phyloP scores from a whole-genome alignment of 495 filamentous ascomycete species.

The Parathielavia appendiculata region DNA sequence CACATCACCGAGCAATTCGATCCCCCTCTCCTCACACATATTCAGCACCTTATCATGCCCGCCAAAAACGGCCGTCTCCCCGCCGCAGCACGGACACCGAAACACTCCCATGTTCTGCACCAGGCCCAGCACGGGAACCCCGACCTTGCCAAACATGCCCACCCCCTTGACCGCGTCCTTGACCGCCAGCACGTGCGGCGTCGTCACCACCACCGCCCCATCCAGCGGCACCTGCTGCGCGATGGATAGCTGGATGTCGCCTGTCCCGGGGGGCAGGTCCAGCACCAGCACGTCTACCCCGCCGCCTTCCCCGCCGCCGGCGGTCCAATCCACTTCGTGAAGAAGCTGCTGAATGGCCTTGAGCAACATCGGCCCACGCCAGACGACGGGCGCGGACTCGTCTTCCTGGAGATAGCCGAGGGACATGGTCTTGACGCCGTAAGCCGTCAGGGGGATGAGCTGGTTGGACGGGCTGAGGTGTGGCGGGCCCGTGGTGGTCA shows the following conservation, averaged over 20 bases:
- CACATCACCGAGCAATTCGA: conserved; percentile 81
- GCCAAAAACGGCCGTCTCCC: conserved; percentile 76
- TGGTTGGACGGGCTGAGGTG: conserved; percentile 63
- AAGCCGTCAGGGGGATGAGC: conserved; percentile 84
- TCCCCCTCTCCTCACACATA: conserved; percentile 51
- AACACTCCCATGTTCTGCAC: conserved; percentile 95
- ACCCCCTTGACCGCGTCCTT: conserved; percentile 86
- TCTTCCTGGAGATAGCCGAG: conserved; percentile 90
- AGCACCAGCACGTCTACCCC: conserved; percentile 73
- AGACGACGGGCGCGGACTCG: conserved; percentile 71
- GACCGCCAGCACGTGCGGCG: conserved; percentile 85
- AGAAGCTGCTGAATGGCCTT: conserved; percentile 95
- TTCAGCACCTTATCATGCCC: conserved; percentile 42
- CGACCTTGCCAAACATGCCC: conserved; percentile 83
- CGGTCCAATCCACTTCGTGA: conserved; percentile 91
- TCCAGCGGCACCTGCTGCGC: conserved; percentile 84
- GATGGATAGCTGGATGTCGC: conserved; percentile 89
- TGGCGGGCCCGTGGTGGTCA: conserved; percentile 56
- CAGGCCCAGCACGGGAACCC: conserved; percentile 74
- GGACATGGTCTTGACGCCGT: conserved; percentile 95
- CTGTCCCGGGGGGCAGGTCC: conserved; percentile 90
- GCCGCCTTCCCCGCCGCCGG: conserved; percentile 52
- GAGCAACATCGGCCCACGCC: conserved; percentile 95
- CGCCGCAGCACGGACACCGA: conserved; percentile 69
- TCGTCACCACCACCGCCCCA: conserved; percentile 81